phyloP scores from a whole-genome alignment of 176 grass and related monocot genomes.

The Oryza coarctata region DNA sequence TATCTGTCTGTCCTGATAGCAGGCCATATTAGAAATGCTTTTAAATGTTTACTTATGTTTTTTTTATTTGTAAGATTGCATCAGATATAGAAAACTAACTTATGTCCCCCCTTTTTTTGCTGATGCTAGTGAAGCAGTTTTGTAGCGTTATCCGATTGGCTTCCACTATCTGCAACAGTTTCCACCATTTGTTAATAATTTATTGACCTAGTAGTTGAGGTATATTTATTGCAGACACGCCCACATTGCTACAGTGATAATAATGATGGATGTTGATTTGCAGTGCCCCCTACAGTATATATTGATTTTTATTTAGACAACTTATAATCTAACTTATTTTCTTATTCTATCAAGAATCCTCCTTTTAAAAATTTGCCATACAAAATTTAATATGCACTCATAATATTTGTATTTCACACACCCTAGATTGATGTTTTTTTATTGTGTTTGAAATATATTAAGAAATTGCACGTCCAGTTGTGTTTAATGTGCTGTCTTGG shows the following conservation, averaged over 20 bases:
- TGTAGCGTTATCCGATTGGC: neutral
- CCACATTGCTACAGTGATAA: neutral
- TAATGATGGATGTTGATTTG: neutral
- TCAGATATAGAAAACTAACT: neutral
- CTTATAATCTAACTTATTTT: neutral
- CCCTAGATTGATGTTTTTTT: neutral
- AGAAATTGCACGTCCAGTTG: neutral
- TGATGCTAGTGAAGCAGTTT: slow-evolving; percentile 6
- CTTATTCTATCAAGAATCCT: no score
- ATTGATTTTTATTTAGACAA: neutral
- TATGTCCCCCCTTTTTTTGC: neutral
- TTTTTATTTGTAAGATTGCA: neutral
- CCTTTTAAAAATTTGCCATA: neutral
- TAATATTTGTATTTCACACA: neutral
- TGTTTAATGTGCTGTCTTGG: neutral
- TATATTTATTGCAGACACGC: neutral
- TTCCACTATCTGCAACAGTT: neutral
- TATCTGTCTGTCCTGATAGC: neutral
- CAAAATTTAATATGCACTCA: neutral
- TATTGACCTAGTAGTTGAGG: slow-evolving; percentile 27
- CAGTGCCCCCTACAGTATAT: neutral
- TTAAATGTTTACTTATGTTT: neutral
- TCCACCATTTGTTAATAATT: slow-evolving; percentile 1
- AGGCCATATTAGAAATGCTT: neutral
- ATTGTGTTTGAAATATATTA: neutral